Evolutionary conservation across 306 rosid species (phyloP).

Genomic region (Alnus glutinosa): DNA sequence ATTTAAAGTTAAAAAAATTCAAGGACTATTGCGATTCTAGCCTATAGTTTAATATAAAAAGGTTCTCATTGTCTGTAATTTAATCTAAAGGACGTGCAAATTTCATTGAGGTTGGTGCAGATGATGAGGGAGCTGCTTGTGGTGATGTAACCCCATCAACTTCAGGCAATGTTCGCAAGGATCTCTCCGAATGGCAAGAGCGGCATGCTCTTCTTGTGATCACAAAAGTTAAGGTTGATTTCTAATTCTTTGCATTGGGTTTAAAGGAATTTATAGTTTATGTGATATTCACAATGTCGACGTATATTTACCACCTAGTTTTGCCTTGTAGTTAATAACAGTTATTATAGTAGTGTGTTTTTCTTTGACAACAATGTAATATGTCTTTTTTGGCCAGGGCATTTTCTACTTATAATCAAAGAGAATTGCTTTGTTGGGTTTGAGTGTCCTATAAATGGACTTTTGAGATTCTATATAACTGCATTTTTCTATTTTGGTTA

Average conservation of each 20-base stretch:
- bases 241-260: slow-evolving; percentile 7
- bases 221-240: slow-evolving; percentile 73
- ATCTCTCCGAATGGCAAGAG: slow-evolving; percentile 91
- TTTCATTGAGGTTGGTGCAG: slow-evolving; percentile 37
- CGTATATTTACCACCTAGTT: background rate
- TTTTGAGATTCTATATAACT: slow-evolving; percentile 2
- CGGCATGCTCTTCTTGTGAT: slow-evolving; percentile 76
- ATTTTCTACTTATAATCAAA: background rate
- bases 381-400: background rate
- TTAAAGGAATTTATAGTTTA: background rate
- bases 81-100: background rate
- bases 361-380: background rate
- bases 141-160: slow-evolving; percentile 35
- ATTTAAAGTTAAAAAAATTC: too few species aligned
- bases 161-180: slow-evolving; percentile 48
- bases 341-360: background rate
- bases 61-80: background rate
- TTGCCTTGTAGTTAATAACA: background rate
- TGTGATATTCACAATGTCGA: slow-evolving; percentile 5
- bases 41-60: background rate
- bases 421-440: slow-evolving; percentile 11
- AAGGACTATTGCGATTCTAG: background rate
- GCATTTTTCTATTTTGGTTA: background rate
- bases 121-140: slow-evolving; percentile 41
- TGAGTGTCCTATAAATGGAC: background rate